Base-by-base conservation (phyloP, 1,139 yeast genomes). In the Geotrichum carabidarum region DNA sequence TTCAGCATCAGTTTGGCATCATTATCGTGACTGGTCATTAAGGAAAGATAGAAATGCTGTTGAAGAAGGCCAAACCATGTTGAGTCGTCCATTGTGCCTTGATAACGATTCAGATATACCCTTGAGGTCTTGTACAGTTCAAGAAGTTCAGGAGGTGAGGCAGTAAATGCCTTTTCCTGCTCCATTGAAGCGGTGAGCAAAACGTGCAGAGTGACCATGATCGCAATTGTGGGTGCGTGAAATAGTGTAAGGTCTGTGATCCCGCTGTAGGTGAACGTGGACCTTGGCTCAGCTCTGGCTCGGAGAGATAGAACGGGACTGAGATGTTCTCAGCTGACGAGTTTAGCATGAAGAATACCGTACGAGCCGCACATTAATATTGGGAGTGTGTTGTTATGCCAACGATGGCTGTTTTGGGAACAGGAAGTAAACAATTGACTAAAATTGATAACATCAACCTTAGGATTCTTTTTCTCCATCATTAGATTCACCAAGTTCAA, bases 1-100 rank as follows among this genome's bases (percentile, higher is more conserved):
- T 84, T 85, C 57, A 88, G 76, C 56, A 81, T 74, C 12, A 78
- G 71, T 62, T 83, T 81, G 14, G 96, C 96, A 61, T 82, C 89
- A 1, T 75, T 71, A 64, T 89, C 96, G 58, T 82, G 78, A 49
- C 80, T 75, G n/a, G 87, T 72, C 58, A 84, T 74, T 43, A 89
- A 69, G 2, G 83, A 73, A 47, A 90, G 74, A 65, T 82, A 82
- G 67, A 88, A 87, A 55, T 86, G 83, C 64, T 88, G 78, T 66
- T 87, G 95, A 59, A 82, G 74, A 38, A 90, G 70, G 14, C 78
- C 75, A 66, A 78, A 83, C 57, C 79, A 74, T 51, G 84, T 88
- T 12, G 73, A 67, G 35, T 81, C 74, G 71, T 73, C 48, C 76
- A 69, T 43, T 60, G 63, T 56, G 67, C 62, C 73, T 22, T 71